Base-by-base conservation (phyloP, 257 asterid genomes). In the Voacanga thouarsii region DNA sequence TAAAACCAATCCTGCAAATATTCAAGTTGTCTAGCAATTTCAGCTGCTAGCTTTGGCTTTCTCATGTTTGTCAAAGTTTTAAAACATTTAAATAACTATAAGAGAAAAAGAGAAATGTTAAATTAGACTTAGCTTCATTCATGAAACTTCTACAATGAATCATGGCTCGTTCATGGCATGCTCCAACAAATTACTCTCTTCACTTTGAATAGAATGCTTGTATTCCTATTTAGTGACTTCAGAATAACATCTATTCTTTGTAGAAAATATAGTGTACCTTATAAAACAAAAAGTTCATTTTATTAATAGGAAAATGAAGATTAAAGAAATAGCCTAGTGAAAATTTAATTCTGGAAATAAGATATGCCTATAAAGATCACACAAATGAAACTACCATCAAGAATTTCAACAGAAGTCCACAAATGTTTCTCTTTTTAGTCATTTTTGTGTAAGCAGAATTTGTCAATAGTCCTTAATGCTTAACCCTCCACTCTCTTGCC, bases 11-110 rank as follows among this genome's bases (percentile, higher is more conserved):
- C 50, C 24, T 10, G 16, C 2, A 67, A 77, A 49, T 87, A 55
- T 84, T 84, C 88, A 65, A 95, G 96, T 76, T 92, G 90, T 86
- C 89, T 92, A 70, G 98, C 98, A 70, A 95, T 92, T 86, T 87
- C 92, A 75, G 89, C 91, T n/a, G 88, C 90, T 26, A 90, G 86
- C 87, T 91, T 91, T 71, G 97, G 97, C 49, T 82, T 80, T 74
- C 92, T 87, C 96, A 95, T 88, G 82, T 95, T 98, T 94, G 92
- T 75, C 57, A 77, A 75, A 61, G 47, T 37, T 55, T 71, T 71
- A 43, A 71, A 80, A 28, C 71, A 56, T 69, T 69, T 26, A 53
- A 74, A 19, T 21, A 75, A 41, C 21, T 15, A 61, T 0, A 39
- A 3, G 11, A 49, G 24, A 41, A 70, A 53, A 33, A n/a, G 65